Percentiles rank a stretch among this genome's conserved stretches.
phyloP scores from a whole-genome alignment of 306 rosid genomes.

The Clitoria ternatea region DNA sequence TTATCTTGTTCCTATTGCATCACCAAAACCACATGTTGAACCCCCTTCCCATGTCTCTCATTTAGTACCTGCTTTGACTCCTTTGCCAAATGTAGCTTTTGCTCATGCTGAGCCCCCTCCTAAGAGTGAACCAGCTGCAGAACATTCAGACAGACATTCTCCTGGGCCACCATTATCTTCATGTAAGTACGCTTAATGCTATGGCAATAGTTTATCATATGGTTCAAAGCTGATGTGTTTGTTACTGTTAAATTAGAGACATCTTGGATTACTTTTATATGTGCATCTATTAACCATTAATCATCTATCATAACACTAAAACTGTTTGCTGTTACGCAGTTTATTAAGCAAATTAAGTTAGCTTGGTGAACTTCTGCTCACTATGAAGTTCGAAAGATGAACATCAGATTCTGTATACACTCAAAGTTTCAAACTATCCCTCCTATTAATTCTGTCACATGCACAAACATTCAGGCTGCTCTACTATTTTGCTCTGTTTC shows the following conservation, averaged over 20 bases:
- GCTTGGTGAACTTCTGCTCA: not conserved
- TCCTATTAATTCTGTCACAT: not conserved
- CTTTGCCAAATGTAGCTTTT: conserved; percentile 71
- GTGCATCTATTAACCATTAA: not conserved
- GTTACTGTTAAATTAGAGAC: not conserved
- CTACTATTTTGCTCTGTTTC: not conserved
- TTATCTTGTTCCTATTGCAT: conserved; percentile 31
- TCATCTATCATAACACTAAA: not conserved
- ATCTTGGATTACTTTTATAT: not conserved
- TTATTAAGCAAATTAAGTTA: conserved; percentile 7
- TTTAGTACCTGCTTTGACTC: conserved; percentile 60
- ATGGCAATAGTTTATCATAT: conserved; percentile 1
- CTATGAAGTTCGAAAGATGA: not conserved
- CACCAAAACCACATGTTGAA: conserved; percentile 45
- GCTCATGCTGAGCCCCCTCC: conserved; percentile 71
- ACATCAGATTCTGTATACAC: not conserved
- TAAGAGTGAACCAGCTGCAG: conserved; percentile 38
- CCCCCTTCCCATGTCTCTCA: conserved; percentile 40
- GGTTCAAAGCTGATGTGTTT: conserved; percentile 15
- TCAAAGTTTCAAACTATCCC: not conserved
- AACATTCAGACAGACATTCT: conserved; percentile 26
- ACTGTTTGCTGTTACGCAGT: not conserved
- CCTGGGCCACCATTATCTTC: conserved; percentile 39
- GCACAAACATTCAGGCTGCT: not conserved
- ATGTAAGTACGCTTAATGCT: conserved; percentile 51